Evolutionary conservation across 2,329 filamentous ascomycete species (phyloP).

Genomic region (Cordyceps militaris): DNA sequence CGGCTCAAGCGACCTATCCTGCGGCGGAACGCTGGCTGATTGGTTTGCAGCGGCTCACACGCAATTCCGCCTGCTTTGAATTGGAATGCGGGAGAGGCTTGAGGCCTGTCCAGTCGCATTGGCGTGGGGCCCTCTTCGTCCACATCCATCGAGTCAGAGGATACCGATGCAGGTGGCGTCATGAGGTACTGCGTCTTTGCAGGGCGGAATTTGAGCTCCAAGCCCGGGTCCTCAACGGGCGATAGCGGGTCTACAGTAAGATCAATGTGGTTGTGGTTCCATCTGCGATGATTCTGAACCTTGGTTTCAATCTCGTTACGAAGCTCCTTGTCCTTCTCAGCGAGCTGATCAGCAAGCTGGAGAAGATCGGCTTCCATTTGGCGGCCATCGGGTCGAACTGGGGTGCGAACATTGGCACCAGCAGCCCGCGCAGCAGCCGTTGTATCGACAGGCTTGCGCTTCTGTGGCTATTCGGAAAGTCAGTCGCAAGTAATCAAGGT

Average conservation of each 20-base stretch:
- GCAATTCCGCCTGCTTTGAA: conserved; percentile 36
- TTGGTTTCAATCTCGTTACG: conserved; percentile 78
- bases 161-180: conserved; percentile 53
- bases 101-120: conserved; percentile 30
- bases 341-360: conserved; percentile 66
- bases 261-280: conserved; percentile 87
- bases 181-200: conserved; percentile 65
- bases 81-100: conserved; percentile 32
- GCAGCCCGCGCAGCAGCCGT: conserved; percentile 55
- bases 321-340: conserved; percentile 76
- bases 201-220: conserved; percentile 59
- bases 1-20: conserved; percentile 79
- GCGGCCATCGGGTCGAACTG: conserved; percentile 63
- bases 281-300: conserved; percentile 79
- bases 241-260: conserved; percentile 79
- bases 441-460: conserved; percentile 57
- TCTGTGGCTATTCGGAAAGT: conserved; percentile 53
- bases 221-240: conserved; percentile 60
- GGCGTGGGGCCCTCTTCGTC: conserved; percentile 42
- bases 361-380: conserved; percentile 72
- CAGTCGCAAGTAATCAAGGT: conserved; percentile 18
- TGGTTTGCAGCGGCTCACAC: conserved; percentile 33
- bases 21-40: conserved; percentile 66
- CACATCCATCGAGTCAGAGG: conserved; percentile 50
- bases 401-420: conserved; percentile 59